phyloP scores from a whole-genome alignment of 2,329 filamentous ascomycete species.

The Penicillium sp. region DNA sequence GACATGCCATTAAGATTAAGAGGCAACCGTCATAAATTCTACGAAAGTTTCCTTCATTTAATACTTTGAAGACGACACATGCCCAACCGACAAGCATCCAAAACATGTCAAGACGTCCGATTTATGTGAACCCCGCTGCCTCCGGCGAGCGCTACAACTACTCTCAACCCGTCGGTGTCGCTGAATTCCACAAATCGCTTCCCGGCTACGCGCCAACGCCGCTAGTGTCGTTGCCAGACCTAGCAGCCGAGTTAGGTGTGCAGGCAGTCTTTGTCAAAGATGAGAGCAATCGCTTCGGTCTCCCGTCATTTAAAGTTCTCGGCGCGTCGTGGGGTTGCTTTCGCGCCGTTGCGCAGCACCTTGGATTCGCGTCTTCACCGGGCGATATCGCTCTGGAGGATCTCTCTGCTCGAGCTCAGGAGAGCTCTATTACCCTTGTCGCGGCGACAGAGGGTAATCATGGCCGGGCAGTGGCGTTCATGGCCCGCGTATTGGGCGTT shows the following conservation, averaged over 20 bases:
- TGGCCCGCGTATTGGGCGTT: conserved; percentile 60
- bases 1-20: too few relatives aligned
- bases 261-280: conserved; percentile 65
- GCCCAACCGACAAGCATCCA: too few relatives aligned
- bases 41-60: too few relatives aligned
- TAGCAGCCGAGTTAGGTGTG: conserved; percentile 60
- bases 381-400: conserved; percentile 45
- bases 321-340: conserved; percentile 73
- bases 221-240: conserved; percentile 51
- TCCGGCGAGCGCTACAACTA: conserved; percentile 15
- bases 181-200: conserved; percentile 56
- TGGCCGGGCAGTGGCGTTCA: conserved; percentile 68
- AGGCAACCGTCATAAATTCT: too few relatives aligned
- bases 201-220: conserved; percentile 57
- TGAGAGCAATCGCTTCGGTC: conserved; percentile 64
- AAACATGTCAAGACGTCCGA: conserved; percentile 25
- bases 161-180: conserved; percentile 13
- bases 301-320: conserved; percentile 76
- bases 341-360: conserved; percentile 51
- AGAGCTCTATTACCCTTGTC: conserved; percentile 48
- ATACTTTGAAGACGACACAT: too few relatives aligned
- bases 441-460: conserved; percentile 75
- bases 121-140: conserved; percentile 28
- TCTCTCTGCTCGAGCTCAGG: conserved; percentile 37
- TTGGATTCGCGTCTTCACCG: conserved; percentile 41